Conservation (phyloP, 148 eudicot species). For the Spergularia bocconei region DNA sequence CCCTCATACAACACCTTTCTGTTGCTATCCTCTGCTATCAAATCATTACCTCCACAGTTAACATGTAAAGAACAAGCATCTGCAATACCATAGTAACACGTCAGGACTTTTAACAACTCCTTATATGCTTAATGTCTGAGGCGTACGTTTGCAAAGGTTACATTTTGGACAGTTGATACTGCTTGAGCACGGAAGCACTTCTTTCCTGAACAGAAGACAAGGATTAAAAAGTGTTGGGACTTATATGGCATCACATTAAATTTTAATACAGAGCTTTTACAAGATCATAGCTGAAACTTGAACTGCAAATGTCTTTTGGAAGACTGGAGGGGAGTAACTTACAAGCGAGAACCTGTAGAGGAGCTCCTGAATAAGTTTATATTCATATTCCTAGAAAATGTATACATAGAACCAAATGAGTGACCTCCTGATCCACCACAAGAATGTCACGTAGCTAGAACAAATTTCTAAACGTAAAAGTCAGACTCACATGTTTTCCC, state of each 20-base stretch:
- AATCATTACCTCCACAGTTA: constrained; percentile 66
- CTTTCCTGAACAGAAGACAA: constrained; percentile 37
- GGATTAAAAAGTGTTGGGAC: background rate
- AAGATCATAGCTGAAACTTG: background rate
- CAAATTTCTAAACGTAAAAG: background rate
- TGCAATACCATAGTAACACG: constrained; percentile 26
- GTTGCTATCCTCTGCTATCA: constrained; percentile 29
- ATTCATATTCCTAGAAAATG: constrained; percentile 44
- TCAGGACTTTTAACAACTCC: background rate
- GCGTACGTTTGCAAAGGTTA: constrained; percentile 30
- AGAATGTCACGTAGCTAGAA: background rate
- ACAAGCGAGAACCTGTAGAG: constrained; percentile 40
- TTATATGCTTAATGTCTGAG: constrained; percentile 7
- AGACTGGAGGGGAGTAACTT: constrained; percentile 28
- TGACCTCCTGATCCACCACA: background rate
- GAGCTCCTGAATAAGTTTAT: constrained; percentile 69
- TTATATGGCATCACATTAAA: background rate
- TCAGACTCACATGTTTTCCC: constrained; percentile 38
- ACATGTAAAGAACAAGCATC: constrained; percentile 69
- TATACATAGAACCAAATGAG: constrained; percentile 10
- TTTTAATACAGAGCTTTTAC: background rate
- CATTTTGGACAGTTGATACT: constrained; percentile 52
- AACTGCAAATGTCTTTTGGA: background rate
- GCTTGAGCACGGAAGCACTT: constrained; percentile 51
- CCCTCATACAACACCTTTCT: constrained; percentile 54